Base-by-base conservation (phyloP, 257 asterid genomes). In the Solanum ahanhuiri region DNA sequence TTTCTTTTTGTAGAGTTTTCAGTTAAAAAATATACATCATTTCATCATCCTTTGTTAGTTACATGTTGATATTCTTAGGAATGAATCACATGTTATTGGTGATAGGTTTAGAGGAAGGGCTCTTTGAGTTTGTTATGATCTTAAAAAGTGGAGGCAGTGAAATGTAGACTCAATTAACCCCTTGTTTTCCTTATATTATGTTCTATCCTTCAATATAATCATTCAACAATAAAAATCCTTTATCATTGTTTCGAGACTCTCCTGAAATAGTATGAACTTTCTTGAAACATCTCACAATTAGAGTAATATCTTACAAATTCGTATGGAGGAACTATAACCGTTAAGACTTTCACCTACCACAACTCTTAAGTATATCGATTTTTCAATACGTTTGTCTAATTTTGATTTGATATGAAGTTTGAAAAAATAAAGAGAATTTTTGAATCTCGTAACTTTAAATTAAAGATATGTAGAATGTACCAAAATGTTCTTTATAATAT, bases 11-110 rank as follows among this genome's bases (percentile, higher is more conserved):
- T 66, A 84, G 67, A 70, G 83, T 77, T 51, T 67, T 83, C 91
- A 87, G 93, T 81, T 71, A 1, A 18, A 45, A 63, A 9, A 41
- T 25, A 69, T 43, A 48, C 33, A 71, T 72, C 81, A 70, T 12
- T 60, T 81, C 31, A 73, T 48, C 79, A 64, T 64, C 39, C 84
- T 58, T 76, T 89, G 87, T 85, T 88, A 87, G 88, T 92, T 93
- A 90, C 87, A 88, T 91, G 92, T 92, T 87, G 48, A 88, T 93
- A 77, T 92, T 79, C 85, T 85, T 88, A 77, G 87, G 90, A 84
- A 86, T 85, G 89, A 88, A 86, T 85, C 83, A 88, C 88, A 84
- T 88, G 90, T 85, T 70, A 76, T 75, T 86, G 87, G 76, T 73
- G 82, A 86, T 91, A 82, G 93, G 87, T 43, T 88, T 34, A 43